Evolutionary conservation across 176 grass and related monocot genomes (phyloP), one percentile per base, ranked within the genome.

Genomic region (Eremochloa ophiuroides): DNA sequence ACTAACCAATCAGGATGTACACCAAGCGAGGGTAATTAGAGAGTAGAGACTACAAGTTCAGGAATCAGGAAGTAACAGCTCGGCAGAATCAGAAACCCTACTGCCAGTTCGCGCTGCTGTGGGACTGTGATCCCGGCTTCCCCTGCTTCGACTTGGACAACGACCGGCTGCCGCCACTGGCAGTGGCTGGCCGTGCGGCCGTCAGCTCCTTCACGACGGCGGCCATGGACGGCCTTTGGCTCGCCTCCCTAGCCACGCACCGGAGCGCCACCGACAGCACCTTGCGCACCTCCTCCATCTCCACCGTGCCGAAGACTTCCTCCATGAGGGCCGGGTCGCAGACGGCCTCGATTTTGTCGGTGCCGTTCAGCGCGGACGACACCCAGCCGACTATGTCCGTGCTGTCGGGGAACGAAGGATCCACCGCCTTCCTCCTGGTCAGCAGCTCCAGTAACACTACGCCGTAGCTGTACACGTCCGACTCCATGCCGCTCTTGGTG

Each of bases 401-500:
- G 34, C 34, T 79, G 39, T 82, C 80, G 2, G 91, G 84, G 62
- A 86, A 85, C 0, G 87, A 94, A 2, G 66, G 63, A 16, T 97
- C 89, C 43, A 94, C 39, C 3, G 85, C 87, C 74, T 6, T 87
- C 73, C 76, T 94, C 46, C 91, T 81, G 20, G 94, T 97, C 7
- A 97, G 61, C 15, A 97, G 62, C 83, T 94, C 94, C 1, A 97
- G 94, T 3, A 97, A 46, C 29, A 97, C 91, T 1, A 97, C 89
- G 18, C 94, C 94, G 20, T 97, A 94, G 77, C 94, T 97, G 60
- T 94, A 94, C 34, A 94, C 93, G 68, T 94, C 89, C 0, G 82
- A 92, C 73, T 94, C 73, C 12, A 55, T 77, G 75, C 50, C 80
- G 71, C 47, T 85, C 16, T 67, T 94, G 28, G 85, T 91, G 44